phyloP scores from a whole-genome alignment of 2,329 filamentous ascomycete species.

The Nothomitra cinnamomea region DNA sequence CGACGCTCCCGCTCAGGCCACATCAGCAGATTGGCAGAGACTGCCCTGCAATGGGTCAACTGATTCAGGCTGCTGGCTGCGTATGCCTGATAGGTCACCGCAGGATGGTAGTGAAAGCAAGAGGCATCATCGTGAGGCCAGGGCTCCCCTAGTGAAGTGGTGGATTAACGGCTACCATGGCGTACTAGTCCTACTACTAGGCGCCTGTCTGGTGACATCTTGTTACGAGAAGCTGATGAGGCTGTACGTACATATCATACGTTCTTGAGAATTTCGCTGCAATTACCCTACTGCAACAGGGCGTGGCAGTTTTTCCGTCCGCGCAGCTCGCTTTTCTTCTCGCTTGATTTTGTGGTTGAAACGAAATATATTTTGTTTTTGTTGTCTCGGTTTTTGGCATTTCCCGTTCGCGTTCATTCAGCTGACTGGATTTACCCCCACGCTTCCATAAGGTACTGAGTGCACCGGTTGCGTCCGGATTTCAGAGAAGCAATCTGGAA shows the following conservation, averaged over 20 bases:
- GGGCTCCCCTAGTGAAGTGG: background rate
- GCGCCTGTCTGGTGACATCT: background rate
- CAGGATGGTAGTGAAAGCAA: background rate
- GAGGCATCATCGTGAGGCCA: background rate
- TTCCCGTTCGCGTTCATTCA: slow-evolving; percentile 1
- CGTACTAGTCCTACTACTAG: background rate
- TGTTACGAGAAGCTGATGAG: background rate
- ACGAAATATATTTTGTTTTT: background rate
- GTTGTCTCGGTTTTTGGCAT: background rate
- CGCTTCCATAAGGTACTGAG: background rate
- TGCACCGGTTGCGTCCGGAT: background rate
- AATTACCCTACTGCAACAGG: slow-evolving; percentile 1
- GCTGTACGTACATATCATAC: background rate
- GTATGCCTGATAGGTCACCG: background rate
- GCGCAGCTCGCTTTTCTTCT: background rate
- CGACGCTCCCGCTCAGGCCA: background rate
- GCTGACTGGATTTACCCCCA: background rate
- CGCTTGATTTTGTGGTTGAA: slow-evolving; percentile 3
- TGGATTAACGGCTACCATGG: background rate
- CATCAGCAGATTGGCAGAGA: background rate
- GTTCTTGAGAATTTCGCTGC: background rate
- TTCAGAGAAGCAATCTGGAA: background rate
- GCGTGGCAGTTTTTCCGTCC: slow-evolving; percentile 3
- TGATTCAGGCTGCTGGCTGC: background rate
- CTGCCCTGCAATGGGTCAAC: background rate